Evolutionary conservation across 108 stramenopile species (phyloP), one percentile per base, ranked within the genome.

Genomic region (Stephanodiscus minutulus): DNA sequence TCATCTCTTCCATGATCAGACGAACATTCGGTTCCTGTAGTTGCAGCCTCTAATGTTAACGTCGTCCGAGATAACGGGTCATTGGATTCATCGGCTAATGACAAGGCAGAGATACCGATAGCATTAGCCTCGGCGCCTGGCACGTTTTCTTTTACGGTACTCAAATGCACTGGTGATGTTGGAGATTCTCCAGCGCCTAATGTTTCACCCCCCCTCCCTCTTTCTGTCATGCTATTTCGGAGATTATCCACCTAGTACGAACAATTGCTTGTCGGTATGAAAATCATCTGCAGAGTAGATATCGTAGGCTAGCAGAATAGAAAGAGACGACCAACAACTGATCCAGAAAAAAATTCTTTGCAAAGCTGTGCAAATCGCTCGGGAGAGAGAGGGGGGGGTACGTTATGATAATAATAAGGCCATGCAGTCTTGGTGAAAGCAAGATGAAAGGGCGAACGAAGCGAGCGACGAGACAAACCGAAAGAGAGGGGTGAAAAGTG

Each of bases 11-110:
- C 68, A 39, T 64, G 62, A 52, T 77, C 76, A 48, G 53, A 66
- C 2, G 68, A 77, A 48, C 33, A 70, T 58, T 64, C 68, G 27
- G 63, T 65, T 54, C 63, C 68, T 52, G 69, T 77, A 8, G 68
- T 55, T n/a, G 46, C 55, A 12, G 68, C 47, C 46, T 77, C 69
- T 60, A 77, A 59, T 54, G 68, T 70, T 46, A 61, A 47, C 36
- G 63, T 62, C 24, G 22, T 65, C 27, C 56, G 55, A 35, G 56
- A 44, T 18, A 43, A 31, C 28, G 72, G 72, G 44, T 49, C 20
- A 11, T 62, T 53, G 21, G 60, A 4, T 15, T 64, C 33, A 33
- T 64, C 64, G 12, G 21, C 55, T 57, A 73, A 47, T 27, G 54
- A 24, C 53, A 68, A 55, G 27, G 66, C 41, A 54, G 66, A 56